phyloP scores from a whole-genome alignment of 495 filamentous ascomycete genomes.

The Schizothecium vesticola region DNA sequence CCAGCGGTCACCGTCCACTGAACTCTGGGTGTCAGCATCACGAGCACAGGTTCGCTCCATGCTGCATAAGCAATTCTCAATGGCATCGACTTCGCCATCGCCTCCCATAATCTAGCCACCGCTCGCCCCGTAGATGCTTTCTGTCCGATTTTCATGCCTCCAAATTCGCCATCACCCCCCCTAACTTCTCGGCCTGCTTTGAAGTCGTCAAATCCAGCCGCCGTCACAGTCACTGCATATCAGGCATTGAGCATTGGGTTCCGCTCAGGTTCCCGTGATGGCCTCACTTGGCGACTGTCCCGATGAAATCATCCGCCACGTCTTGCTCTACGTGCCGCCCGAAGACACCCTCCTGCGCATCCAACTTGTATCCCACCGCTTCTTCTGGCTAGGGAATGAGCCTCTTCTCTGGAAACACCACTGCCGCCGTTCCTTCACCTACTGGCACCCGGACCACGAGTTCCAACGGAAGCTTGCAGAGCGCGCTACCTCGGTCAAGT shows the following conservation, averaged over 20 bases:
- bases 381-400: slow-evolving; percentile 60
- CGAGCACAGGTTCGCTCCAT: background rate
- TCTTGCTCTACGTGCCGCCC: slow-evolving; percentile 58
- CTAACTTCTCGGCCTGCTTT: background rate
- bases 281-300: slow-evolving; percentile 47
- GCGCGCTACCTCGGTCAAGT: slow-evolving; percentile 56
- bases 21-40: background rate
- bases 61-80: background rate
- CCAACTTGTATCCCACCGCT: slow-evolving; percentile 57
- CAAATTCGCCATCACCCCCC: background rate
- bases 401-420: slow-evolving; percentile 74
- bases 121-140: background rate
- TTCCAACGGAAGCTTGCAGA: slow-evolving; percentile 50
- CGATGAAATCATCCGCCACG: slow-evolving; percentile 68
- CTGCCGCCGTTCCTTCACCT: slow-evolving; percentile 60
- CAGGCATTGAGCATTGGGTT: background rate
- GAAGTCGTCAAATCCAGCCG: background rate
- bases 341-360: slow-evolving; percentile 44
- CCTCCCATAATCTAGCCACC: background rate
- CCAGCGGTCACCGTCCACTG: background rate
- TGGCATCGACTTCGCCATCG: background rate
- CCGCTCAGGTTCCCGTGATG: slow-evolving; percentile 12
- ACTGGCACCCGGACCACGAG: slow-evolving; percentile 66
- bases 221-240: background rate
- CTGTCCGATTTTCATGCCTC: background rate